These are phyloP conservation scores for Scedosporium apiospermum DNA, from an alignment of 2,329 filamentous ascomycete genomes.

Conservation along the genomic window DNA sequence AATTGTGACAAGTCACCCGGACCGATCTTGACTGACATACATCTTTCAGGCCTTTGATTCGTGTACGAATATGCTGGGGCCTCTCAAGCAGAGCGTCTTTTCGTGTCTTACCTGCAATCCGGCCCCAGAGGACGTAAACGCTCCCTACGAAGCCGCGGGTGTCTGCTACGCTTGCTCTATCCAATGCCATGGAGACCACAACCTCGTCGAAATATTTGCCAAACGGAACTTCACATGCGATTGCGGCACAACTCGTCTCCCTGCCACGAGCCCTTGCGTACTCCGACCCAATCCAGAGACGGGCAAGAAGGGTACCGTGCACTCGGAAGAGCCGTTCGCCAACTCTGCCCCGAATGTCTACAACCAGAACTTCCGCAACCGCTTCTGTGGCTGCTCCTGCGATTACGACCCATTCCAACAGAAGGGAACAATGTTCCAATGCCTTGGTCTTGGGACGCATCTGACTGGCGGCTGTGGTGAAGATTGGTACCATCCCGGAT, in stretches of 20 bases:
- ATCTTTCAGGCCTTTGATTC: constrained; percentile 1
- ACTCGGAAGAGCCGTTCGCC: constrained; percentile 56
- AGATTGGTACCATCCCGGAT: constrained; percentile 97
- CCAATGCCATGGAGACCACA: constrained; percentile 91
- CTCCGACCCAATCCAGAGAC: constrained; percentile 65
- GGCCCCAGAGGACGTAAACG: constrained; percentile 49
- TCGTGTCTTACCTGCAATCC: constrained; percentile 93
- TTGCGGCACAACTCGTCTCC: constrained; percentile 79
- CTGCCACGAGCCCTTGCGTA: constrained; percentile 60
- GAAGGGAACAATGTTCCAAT: constrained; percentile 98
- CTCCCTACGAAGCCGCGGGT: constrained; percentile 61
- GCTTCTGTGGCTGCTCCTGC: constrained; percentile 81
- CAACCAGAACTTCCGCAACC: constrained; percentile 91
- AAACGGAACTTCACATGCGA: constrained; percentile 96
- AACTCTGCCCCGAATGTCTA: constrained; percentile 65
- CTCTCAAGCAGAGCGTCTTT: constrained; percentile 80
- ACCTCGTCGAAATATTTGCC: constrained; percentile 87
- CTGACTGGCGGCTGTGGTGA: constrained; percentile 87
- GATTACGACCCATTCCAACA: constrained; percentile 84
- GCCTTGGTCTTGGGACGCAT: constrained; percentile 69
- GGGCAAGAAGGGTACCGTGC: constrained; percentile 59
- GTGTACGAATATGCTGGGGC: constrained; percentile 76
- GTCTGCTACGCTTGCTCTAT: constrained; percentile 97
- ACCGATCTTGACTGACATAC: constrained; percentile 11
- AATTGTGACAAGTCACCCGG: background rate